These are phyloP conservation scores for Rhododendron molle DNA, from an alignment of 148 eudicot species.

Conservation along the genomic window DNA sequence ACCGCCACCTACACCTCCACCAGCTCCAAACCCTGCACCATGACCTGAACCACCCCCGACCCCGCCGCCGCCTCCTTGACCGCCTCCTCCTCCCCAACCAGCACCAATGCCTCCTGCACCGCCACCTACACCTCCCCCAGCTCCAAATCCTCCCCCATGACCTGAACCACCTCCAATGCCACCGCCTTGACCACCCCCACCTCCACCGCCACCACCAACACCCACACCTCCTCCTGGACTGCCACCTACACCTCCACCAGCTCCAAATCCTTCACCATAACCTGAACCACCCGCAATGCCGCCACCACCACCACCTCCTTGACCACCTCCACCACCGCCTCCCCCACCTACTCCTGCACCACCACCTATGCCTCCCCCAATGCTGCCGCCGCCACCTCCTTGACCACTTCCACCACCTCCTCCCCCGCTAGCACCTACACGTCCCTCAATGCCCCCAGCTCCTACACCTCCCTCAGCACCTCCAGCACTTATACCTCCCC, in stretches of 20 bases:
- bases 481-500: too few relatives aligned
- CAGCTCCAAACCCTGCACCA: slow-evolving; percentile 13
- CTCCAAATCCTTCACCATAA: neutral
- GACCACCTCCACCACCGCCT: neutral
- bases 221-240: neutral
- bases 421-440: too few relatives aligned
- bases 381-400: too few relatives aligned
- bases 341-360: slow-evolving; percentile 15
- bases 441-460: too few relatives aligned
- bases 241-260: neutral
- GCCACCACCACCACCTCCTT: neutral
- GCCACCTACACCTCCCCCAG: neutral
- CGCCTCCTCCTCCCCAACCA: neutral
- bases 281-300: neutral
- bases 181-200: neutral
- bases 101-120: neutral
- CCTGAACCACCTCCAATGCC: neutral
- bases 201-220: neutral
- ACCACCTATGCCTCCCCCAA: too few relatives aligned
- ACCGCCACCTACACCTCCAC: slow-evolving; percentile 12
- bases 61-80: slow-evolving; percentile 7
- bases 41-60: slow-evolving; percentile 5
- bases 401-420: too few relatives aligned
- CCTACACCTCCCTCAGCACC: too few relatives aligned
- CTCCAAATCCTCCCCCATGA: neutral